A percentile compares a stretch with the other conserved stretches of the same genome.
These are phyloP conservation scores for Saccharomycopsis schoenii DNA, from an alignment of 805 yeast species.

Conservation along the genomic window DNA sequence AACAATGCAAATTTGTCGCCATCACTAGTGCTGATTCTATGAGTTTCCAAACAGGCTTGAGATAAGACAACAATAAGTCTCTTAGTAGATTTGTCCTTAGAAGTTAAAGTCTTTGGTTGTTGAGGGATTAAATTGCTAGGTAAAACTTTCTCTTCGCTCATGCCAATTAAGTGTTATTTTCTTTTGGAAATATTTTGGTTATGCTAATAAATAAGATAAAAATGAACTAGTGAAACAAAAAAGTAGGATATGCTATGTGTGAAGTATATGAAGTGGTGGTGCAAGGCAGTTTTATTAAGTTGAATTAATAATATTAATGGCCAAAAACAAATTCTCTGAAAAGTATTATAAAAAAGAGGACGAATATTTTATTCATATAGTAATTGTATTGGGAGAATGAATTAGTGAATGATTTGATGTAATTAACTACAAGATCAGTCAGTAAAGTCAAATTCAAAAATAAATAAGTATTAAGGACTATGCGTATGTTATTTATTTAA, in stretches of 20 bases:
- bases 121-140: conserved; percentile 80
- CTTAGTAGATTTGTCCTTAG: conserved; percentile 79
- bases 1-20: conserved; percentile 89
- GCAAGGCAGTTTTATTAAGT: conserved; percentile 30
- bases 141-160: conserved; percentile 22
- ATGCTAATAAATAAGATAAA: background rate
- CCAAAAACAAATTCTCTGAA: conserved; percentile 26
- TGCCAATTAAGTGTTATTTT: background rate
- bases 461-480: too few relatives aligned
- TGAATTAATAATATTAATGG: conserved; percentile 33
- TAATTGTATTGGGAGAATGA: background rate
- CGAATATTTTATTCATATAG: conserved; percentile 2
- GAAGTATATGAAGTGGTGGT: background rate
- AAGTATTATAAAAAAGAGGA: conserved; percentile 16
- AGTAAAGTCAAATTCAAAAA: background rate
- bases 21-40: conserved; percentile 72
- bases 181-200: background rate
- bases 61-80: conserved; percentile 90
- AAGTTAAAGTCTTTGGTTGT: conserved; percentile 70
- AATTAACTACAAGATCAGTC: background rate
- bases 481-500: too few relatives aligned
- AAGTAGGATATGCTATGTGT: background rate
- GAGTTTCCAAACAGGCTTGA: conserved; percentile 93
- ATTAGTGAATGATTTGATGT: background rate
- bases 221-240: background rate